Evolutionary conservation across 306 rosid species (phyloP).

Genomic region (Lablab purpureus): DNA sequence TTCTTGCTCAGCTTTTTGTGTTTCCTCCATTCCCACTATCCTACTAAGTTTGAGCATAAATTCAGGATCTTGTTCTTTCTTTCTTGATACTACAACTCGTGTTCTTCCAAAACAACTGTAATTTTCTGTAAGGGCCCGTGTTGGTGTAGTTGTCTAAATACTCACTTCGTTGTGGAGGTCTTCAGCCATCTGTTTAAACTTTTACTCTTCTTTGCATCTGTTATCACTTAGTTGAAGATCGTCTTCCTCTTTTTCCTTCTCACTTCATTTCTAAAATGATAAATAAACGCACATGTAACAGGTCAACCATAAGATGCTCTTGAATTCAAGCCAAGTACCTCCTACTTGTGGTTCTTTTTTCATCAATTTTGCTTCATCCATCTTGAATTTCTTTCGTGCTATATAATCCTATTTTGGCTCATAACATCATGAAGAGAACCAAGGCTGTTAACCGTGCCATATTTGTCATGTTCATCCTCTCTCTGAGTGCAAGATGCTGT

Average conservation of each 20-base stretch:
- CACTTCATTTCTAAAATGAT: slow-evolving; percentile 27
- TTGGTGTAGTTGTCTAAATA: slow-evolving; percentile 31
- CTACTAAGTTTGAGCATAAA: slow-evolving; percentile 38
- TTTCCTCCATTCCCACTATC: slow-evolving; percentile 42
- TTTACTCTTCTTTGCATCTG: slow-evolving; percentile 17
- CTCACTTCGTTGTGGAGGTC: slow-evolving; percentile 23
- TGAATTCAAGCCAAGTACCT: slow-evolving; percentile 38
- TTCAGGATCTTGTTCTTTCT: slow-evolving; percentile 53
- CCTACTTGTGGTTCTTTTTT: not conserved
- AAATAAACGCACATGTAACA: slow-evolving; percentile 51
- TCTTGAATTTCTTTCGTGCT: slow-evolving; percentile 23
- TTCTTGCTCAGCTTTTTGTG: slow-evolving; percentile 54
- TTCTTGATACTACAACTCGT: slow-evolving; percentile 44
- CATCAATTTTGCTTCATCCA: slow-evolving; percentile 26
- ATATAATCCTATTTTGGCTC: slow-evolving; percentile 33
- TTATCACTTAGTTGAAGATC: slow-evolving; percentile 8
- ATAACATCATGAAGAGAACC: slow-evolving; percentile 52
- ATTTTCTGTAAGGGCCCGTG: slow-evolving; percentile 43
- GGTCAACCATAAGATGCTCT: slow-evolving; percentile 22
- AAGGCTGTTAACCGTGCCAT: slow-evolving; percentile 26
- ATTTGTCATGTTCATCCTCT: slow-evolving; percentile 50
- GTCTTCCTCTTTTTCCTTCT: not conserved
- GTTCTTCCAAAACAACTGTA: slow-evolving; percentile 40
- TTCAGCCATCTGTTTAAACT: slow-evolving; percentile 38
- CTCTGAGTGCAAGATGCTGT: slow-evolving; percentile 50